A percentile compares a stretch with the other conserved stretches of the same genome.
Evolutionary conservation across 2,329 filamentous ascomycete species (phyloP).

Genomic region (Teratosphaeria destructans): DNA sequence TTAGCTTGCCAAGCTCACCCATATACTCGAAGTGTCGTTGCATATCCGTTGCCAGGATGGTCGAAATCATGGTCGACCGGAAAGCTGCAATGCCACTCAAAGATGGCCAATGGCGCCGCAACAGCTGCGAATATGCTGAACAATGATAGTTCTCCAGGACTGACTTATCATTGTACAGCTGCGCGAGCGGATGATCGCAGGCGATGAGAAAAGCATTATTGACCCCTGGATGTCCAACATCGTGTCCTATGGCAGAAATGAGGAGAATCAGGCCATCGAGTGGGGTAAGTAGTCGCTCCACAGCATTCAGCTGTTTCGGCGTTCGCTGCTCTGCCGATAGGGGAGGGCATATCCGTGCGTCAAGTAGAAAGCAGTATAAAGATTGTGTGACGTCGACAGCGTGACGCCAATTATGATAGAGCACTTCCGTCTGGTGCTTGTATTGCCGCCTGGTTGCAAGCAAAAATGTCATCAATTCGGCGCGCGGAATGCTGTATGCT

Average conservation of each 20-base stretch:
- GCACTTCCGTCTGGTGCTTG: slow-evolving; percentile 48
- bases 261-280: slow-evolving; percentile 83
- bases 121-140: slow-evolving; percentile 90
- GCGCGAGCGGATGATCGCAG: slow-evolving; percentile 82
- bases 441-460: slow-evolving; percentile 88
- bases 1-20: slow-evolving; percentile 70
- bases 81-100: slow-evolving; percentile 70
- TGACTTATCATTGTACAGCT: slow-evolving; percentile 93
- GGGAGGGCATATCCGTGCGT: slow-evolving; percentile 49
- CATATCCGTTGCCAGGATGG: slow-evolving; percentile 97
- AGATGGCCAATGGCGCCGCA: slow-evolving; percentile 81
- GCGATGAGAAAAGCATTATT: slow-evolving; percentile 95
- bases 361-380: slow-evolving; percentile 80
- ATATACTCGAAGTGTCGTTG: slow-evolving; percentile 95
- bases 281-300: slow-evolving; percentile 67
- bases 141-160: slow-evolving; percentile 97
- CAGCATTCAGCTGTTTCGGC: slow-evolving; percentile 38
- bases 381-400: slow-evolving; percentile 94
- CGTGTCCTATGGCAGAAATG: slow-evolving; percentile 93
- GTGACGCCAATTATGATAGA: slow-evolving; percentile 94
- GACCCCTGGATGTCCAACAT: slow-evolving; percentile 93
- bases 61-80: slow-evolving; percentile 87
- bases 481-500: slow-evolving; percentile 37
- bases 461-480: slow-evolving; percentile 70
- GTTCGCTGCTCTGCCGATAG: slow-evolving; percentile 43